These are phyloP conservation scores for Testicularia cyperi DNA, from an alignment of 1,284 basidiomycete species.

Conservation along the genomic window DNA sequence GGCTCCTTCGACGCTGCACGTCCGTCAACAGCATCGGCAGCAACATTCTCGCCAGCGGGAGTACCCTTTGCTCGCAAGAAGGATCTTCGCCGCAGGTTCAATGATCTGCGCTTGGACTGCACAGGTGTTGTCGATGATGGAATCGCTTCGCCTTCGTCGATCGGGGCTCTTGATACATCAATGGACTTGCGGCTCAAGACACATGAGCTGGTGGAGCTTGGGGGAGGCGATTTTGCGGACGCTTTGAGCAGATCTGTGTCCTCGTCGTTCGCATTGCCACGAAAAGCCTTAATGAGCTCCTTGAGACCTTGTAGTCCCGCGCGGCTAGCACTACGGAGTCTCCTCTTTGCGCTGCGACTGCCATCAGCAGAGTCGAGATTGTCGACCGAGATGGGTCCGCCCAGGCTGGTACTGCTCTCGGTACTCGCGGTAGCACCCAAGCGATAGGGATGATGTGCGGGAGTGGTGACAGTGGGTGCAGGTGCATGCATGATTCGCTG, in stretches of 20 bases:
- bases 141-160: conserved; percentile 4
- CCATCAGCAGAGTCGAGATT: conserved; percentile 12
- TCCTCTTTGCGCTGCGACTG: conserved; percentile 35
- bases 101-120: conserved; percentile 23
- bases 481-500: too few relatives aligned
- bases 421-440: conserved; percentile 5
- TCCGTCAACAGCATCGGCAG: too few relatives aligned
- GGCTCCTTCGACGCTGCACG: background rate
- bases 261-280: conserved; percentile 6
- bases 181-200: too few relatives aligned
- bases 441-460: too few relatives aligned
- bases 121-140: conserved; percentile 4
- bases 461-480: too few relatives aligned
- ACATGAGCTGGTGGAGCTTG: too few relatives aligned
- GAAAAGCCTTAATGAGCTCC: conserved; percentile 37
- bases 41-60: too few relatives aligned
- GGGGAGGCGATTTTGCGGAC: too few relatives aligned
- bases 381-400: conserved; percentile 2
- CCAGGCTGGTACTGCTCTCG: conserved; percentile 1
- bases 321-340: conserved; percentile 40
- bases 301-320: conserved; percentile 41
- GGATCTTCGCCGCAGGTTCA: conserved; percentile 28
- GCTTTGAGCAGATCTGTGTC: too few relatives aligned
- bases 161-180: conserved; percentile 2
- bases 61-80: conserved; percentile 25